Conservation (phyloP, 768 basidiomycete genomes). For the Rhizopogon sp. region DNA sequence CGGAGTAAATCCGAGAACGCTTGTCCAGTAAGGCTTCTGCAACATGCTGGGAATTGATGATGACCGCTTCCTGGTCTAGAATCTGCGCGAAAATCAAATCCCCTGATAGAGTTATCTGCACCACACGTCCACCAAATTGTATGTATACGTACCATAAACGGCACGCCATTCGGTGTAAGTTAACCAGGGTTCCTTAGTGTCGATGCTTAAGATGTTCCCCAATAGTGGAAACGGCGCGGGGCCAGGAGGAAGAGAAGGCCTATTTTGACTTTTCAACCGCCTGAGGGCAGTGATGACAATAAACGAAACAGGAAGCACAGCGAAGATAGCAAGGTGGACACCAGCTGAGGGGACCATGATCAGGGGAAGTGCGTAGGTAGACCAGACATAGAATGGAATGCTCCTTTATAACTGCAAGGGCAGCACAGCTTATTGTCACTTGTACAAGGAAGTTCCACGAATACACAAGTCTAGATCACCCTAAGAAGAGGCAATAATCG, state of each 20-base stretch:
- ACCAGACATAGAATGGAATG: too few species aligned
- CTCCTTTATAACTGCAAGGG: too few species aligned
- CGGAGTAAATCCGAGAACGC: constrained; percentile 33
- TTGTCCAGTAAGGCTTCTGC: constrained; percentile 31
- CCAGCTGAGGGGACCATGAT: too few species aligned
- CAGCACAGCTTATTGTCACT: too few species aligned
- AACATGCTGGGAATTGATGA: constrained; percentile 29
- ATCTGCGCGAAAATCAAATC: constrained; percentile 25
- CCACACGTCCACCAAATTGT: background rate
- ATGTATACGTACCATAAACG: constrained; percentile 16
- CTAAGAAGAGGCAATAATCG: too few species aligned
- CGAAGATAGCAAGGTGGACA: too few species aligned
- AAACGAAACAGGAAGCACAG: too few species aligned
- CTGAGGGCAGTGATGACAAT: too few species aligned
- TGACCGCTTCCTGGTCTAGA: constrained; percentile 22
- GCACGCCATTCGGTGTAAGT: constrained; percentile 27
- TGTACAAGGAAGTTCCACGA: too few species aligned
- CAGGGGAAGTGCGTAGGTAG: too few species aligned
- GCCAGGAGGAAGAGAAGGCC: constrained; percentile 26
- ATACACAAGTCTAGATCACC: too few species aligned
- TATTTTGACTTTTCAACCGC: too few species aligned
- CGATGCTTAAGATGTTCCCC: constrained; percentile 28
- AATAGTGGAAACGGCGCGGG: constrained; percentile 28
- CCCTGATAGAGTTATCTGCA: constrained; percentile 8
- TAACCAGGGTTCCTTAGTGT: constrained; percentile 23